Percentiles rank a stretch among this genome's conserved stretches.
Conservation (phyloP, 495 filamentous ascomycete species). For the Thermochaetoides thermophila region DNA sequence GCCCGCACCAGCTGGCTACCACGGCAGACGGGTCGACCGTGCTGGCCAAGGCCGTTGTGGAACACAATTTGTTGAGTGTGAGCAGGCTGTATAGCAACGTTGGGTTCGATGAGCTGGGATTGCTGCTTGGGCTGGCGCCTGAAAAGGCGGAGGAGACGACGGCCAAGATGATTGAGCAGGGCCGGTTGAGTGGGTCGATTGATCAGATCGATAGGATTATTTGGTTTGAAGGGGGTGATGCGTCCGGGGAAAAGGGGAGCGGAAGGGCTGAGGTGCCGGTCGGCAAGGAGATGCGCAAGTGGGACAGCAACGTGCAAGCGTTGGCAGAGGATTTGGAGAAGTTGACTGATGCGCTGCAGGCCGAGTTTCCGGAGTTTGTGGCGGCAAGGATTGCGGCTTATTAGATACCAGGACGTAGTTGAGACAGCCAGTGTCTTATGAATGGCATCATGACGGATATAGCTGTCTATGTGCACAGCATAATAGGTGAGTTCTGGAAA, state of each 20-base stretch:
- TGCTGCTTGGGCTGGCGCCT: conserved; percentile 59
- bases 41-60: conserved; percentile 82
- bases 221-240: conserved; percentile 60
- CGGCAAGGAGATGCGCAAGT: conserved; percentile 58
- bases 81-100: conserved; percentile 87
- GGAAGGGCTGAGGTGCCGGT: conserved; percentile 42
- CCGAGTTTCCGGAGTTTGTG: conserved; percentile 45
- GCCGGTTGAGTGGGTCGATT: conserved; percentile 69
- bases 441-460: no score
- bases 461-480: no score
- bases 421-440: neutral
- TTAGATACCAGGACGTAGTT: no score
- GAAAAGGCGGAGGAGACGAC: conserved; percentile 85
- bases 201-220: conserved; percentile 89
- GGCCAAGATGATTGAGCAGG: conserved; percentile 90
- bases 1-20: conserved; percentile 75
- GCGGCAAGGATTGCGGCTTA: conserved; percentile 12
- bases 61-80: conserved; percentile 83
- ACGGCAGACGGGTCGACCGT: conserved; percentile 87
- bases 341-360: conserved; percentile 59
- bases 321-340: conserved; percentile 80
- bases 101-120: conserved; percentile 57
- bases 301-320: conserved; percentile 78
- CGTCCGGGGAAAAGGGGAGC: conserved; percentile 47
- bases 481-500: no score